These are phyloP conservation scores for Bothriochloa decipiens DNA, from an alignment of 176 grass and related monocot species.

Conservation along the genomic window DNA sequence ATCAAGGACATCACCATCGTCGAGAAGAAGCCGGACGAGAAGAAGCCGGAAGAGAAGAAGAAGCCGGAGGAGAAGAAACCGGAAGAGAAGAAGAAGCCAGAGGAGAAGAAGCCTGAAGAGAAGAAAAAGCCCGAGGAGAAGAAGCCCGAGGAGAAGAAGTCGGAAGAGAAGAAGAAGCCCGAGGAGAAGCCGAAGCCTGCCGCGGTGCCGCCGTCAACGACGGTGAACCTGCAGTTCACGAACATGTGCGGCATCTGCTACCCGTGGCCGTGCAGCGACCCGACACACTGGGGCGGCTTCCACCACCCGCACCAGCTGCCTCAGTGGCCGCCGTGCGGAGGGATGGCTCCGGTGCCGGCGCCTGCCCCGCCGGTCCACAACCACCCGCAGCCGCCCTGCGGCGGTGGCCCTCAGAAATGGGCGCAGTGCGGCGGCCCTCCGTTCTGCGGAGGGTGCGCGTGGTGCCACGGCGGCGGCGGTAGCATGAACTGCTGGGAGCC, in stretches of 20 bases:
- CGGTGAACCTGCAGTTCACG: slow-evolving; percentile 45
- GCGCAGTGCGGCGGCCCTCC: slow-evolving; percentile 39
- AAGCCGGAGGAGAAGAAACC: slow-evolving; percentile 29
- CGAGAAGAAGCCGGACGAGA: background rate
- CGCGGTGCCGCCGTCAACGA: background rate
- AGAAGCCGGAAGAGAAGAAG: slow-evolving; percentile 23
- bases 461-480: slow-evolving; percentile 36
- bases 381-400: slow-evolving; percentile 10
- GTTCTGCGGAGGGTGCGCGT: slow-evolving; percentile 43
- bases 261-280: slow-evolving; percentile 64
- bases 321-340: slow-evolving; percentile 21
- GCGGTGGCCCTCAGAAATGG: slow-evolving; percentile 18
- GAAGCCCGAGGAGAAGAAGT: background rate
- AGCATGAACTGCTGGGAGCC: background rate
- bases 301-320: background rate
- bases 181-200: slow-evolving; percentile 26
- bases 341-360: background rate
- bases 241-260: slow-evolving; percentile 46
- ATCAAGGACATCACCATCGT: slow-evolving; percentile 8
- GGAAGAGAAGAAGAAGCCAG: background rate
- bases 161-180: slow-evolving; percentile 15
- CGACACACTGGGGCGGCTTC: slow-evolving; percentile 16
- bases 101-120: background rate
- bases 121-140: background rate
- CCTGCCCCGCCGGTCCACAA: slow-evolving; percentile 4